Evolutionary conservation across 2,329 filamentous ascomycete genomes (phyloP).

Genomic region (Rachicladosporium sp.): DNA sequence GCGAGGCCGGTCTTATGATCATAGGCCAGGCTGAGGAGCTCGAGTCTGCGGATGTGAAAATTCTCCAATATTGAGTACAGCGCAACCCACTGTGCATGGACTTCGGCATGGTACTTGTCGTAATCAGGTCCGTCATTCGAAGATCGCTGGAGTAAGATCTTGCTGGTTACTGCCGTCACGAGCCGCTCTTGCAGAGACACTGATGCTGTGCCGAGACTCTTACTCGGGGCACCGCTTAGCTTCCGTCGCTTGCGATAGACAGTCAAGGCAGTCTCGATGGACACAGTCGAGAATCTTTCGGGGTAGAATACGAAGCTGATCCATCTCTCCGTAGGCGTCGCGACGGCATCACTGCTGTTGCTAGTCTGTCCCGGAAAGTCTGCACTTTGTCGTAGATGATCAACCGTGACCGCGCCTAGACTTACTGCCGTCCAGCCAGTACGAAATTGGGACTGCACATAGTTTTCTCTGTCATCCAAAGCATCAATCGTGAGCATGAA

Average conservation of each 20-base stretch:
- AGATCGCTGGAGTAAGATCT: slow-evolving; percentile 51
- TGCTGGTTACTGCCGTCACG: slow-evolving; percentile 57
- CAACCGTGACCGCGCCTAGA: slow-evolving; percentile 28
- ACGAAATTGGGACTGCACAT: slow-evolving; percentile 59
- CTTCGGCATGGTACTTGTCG: slow-evolving; percentile 58
- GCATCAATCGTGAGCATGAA: slow-evolving; percentile 61
- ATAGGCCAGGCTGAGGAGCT: slow-evolving; percentile 65
- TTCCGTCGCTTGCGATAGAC: slow-evolving; percentile 62
- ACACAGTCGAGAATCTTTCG: slow-evolving; percentile 65
- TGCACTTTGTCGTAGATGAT: slow-evolving; percentile 26
- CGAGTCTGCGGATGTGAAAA: slow-evolving; percentile 72
- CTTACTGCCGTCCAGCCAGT: slow-evolving; percentile 35
- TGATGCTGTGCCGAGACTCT: slow-evolving; percentile 35
- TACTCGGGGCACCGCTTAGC: slow-evolving; percentile 21
- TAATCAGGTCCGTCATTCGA: slow-evolving; percentile 59
- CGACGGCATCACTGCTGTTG: slow-evolving; percentile 15
- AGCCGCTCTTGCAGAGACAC: slow-evolving; percentile 63
- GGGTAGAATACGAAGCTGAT: slow-evolving; percentile 70
- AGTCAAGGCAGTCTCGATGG: slow-evolving; percentile 68
- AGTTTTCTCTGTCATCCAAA: slow-evolving; percentile 37
- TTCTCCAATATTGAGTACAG: slow-evolving; percentile 80
- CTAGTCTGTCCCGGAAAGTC: slow-evolving; percentile 25
- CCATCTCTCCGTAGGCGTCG: slow-evolving; percentile 58
- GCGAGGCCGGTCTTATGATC: slow-evolving; percentile 60
- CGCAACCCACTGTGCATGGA: slow-evolving; percentile 75